Percentiles rank a stretch among this genome's conserved stretches.
These are phyloP conservation scores for Daedaleopsis sinensis DNA, from an alignment of 768 basidiomycete genomes.

Conservation along the genomic window DNA sequence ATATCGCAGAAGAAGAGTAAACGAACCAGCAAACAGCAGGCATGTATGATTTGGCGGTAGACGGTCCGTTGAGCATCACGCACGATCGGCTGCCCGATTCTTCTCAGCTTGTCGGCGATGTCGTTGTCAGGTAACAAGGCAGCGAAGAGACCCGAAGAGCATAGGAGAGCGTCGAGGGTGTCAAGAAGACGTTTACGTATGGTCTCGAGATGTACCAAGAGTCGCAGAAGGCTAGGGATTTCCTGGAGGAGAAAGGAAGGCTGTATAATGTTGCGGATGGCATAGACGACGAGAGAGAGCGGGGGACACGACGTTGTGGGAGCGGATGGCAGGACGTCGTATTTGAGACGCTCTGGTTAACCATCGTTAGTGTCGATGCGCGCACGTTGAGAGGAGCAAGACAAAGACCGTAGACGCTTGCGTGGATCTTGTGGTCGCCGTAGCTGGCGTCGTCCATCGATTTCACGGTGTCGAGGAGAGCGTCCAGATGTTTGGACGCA, in stretches of 20 bases:
- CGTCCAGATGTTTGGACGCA: not conserved
- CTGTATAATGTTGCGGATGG: constrained; percentile 18
- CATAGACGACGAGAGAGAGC: constrained; percentile 7
- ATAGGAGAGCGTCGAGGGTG: not conserved
- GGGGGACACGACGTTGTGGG: not conserved
- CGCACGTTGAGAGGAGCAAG: not conserved
- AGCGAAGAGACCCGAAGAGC: not conserved
- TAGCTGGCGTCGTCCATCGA: not conserved
- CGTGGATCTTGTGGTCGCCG: constrained; percentile 2
- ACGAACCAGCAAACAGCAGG: constrained; percentile 16
- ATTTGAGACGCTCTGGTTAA: not conserved
- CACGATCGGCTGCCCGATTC: not conserved
- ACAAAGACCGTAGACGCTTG: constrained; percentile 3
- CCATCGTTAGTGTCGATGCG: not conserved
- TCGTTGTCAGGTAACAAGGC: not conserved
- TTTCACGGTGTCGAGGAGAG: not conserved
- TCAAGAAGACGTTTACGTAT: constrained; percentile 4
- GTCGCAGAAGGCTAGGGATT: constrained; percentile 13
- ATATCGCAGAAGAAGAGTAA: not conserved
- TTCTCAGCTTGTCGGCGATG: not conserved
- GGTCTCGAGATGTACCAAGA: constrained; percentile 20
- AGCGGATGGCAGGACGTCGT: not conserved
- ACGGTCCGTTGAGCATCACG: constrained; percentile 6
- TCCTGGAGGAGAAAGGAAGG: constrained; percentile 9
- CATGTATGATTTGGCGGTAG: constrained; percentile 19